A percentile compares a stretch with the other conserved stretches of the same genome.
phyloP scores from a whole-genome alignment of 2,329 filamentous ascomycete species.

The Clarireedia monteithiana region DNA sequence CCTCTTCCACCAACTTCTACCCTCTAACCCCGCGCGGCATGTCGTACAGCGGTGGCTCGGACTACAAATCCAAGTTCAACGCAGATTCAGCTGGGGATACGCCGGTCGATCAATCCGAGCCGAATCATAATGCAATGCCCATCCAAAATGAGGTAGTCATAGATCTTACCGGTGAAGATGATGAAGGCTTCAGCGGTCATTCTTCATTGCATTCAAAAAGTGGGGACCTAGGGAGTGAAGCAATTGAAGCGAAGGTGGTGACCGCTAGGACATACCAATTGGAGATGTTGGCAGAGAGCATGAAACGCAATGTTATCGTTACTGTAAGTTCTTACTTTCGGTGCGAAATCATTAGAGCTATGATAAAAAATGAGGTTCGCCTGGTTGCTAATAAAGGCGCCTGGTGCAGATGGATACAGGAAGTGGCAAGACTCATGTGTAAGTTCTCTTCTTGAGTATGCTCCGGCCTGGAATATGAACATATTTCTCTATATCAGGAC shows the following conservation, averaged over 20 bases:
- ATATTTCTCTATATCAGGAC: background rate
- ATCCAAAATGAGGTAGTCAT: no score
- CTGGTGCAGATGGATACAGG: conserved; percentile 9
- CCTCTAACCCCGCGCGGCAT: no score
- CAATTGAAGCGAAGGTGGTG: conserved; percentile 3
- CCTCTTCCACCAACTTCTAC: no score
- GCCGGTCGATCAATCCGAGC: no score
- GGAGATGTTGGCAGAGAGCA: conserved; percentile 67
- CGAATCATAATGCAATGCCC: no score
- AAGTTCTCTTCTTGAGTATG: background rate
- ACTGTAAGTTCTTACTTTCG: conserved; percentile 39
- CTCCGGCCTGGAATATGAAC: background rate
- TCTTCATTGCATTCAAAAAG: no score
- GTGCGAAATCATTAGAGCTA: background rate
- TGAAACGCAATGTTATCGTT: conserved; percentile 63
- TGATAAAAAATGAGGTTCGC: background rate
- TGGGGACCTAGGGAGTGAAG: no score
- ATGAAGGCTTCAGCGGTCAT: no score
- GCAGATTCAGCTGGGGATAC: no score
- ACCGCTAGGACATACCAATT: conserved; percentile 49
- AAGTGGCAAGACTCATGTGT: conserved; percentile 11
- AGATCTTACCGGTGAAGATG: no score
- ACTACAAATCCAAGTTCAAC: no score
- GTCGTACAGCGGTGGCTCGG: no score
- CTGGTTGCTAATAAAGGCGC: background rate